phyloP scores from a whole-genome alignment of 1,284 basidiomycete species.

The Fomitopsis palustris region DNA sequence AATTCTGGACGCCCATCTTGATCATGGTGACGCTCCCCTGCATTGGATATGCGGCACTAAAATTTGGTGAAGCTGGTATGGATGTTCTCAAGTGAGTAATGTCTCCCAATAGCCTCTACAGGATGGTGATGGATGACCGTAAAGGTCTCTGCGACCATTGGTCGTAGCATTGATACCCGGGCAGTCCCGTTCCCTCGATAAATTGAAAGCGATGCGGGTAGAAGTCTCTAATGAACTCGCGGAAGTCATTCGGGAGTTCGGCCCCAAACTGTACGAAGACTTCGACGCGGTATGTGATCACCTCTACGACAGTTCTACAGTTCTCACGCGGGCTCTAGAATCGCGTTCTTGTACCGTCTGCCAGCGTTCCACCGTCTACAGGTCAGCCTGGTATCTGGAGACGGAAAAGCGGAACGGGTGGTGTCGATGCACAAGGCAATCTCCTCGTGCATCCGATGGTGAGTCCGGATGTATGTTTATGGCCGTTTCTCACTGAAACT shows the following conservation, averaged over 20 bases:
- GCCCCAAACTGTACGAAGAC: conserved; percentile 85
- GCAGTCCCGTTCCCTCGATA: conserved; percentile 82
- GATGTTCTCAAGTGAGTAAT: conserved; percentile 91
- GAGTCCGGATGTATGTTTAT: conserved; percentile 9
- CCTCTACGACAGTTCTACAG: background rate
- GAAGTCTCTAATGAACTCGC: conserved; percentile 86
- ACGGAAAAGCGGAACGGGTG: conserved; percentile 70
- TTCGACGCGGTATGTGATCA: conserved; percentile 68
- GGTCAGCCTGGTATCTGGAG: conserved; percentile 69
- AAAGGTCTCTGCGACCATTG: conserved; percentile 87
- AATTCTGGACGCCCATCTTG: conserved; percentile 78
- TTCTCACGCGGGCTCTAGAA: conserved; percentile 40
- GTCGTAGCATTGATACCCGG: conserved; percentile 90
- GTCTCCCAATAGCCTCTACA: conserved; percentile 30
- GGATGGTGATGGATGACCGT: conserved; percentile 8
- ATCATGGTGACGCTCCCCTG: conserved; percentile 79
- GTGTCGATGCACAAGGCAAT: conserved; percentile 76
- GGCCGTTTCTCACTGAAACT: background rate
- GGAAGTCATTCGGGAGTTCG: conserved; percentile 87
- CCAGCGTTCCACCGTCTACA: conserved; percentile 76
- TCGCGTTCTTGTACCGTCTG: conserved; percentile 81
- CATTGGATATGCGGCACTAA: conserved; percentile 93
- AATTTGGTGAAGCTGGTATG: conserved; percentile 98
- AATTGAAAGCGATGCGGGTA: conserved; percentile 77
- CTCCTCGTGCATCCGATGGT: conserved; percentile 80